Percentiles rank a stretch among this genome's conserved stretches.
These are phyloP conservation scores for Cucurbita maxima DNA, from an alignment of 306 rosid species.

Conservation along the genomic window DNA sequence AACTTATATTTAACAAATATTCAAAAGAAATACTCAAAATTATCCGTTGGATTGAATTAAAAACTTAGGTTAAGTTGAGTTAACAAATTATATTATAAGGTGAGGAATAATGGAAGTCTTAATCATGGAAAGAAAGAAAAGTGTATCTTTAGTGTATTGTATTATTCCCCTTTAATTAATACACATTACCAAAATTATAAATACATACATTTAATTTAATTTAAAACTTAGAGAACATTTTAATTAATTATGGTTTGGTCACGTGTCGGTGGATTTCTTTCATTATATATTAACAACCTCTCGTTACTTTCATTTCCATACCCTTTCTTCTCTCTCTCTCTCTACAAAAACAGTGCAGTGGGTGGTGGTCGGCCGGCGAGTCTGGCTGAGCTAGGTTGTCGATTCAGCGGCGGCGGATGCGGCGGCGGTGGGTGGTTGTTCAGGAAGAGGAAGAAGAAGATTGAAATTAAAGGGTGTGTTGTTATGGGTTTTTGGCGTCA, in stretches of 20 bases:
- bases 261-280: slow-evolving; percentile 8
- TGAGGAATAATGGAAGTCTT: neutral
- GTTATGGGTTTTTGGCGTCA: slow-evolving; percentile 5
- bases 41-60: neutral
- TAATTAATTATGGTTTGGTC: neutral
- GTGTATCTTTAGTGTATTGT: neutral
- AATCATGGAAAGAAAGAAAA: neutral
- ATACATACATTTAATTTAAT: neutral
- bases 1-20: neutral
- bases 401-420: neutral
- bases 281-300: neutral
- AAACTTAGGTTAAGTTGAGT: neutral
- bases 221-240: neutral
- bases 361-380: neutral
- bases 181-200: neutral
- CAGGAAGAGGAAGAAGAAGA: neutral
- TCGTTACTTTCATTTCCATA: neutral
- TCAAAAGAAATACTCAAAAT: neutral
- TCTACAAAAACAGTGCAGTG: neutral
- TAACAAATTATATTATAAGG: neutral
- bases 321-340: neutral
- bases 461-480: neutral
- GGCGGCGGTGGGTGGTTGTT: neutral
- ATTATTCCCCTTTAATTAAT: neutral
- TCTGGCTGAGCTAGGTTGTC: neutral